Percentiles rank a stretch among this genome's conserved stretches.
These are phyloP conservation scores for Zoysia japonica DNA, from an alignment of 176 grass and related monocot genomes.

Conservation along the genomic window DNA sequence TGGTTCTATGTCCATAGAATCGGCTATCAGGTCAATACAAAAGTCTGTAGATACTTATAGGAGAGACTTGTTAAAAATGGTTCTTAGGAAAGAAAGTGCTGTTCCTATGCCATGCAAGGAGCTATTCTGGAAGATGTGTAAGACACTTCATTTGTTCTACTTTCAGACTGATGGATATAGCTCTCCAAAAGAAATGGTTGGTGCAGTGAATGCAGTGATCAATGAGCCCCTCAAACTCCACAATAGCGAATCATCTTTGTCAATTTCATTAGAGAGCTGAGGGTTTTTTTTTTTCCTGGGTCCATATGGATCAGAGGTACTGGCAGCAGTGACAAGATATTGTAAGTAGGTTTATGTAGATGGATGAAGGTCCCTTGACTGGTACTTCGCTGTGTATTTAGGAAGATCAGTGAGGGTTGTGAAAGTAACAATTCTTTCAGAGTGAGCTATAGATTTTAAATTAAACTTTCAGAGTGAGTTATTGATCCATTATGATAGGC, in stretches of 20 bases:
- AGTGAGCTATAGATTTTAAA: background rate
- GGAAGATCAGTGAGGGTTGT: background rate
- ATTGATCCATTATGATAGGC: background rate
- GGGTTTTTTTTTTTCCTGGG: background rate
- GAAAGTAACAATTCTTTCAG: background rate
- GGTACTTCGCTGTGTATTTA: background rate
- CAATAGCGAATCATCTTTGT: background rate
- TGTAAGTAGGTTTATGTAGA: background rate
- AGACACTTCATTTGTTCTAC: slow-evolving; percentile 71
- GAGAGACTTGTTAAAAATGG: slow-evolving; percentile 58
- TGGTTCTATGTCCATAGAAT: slow-evolving; percentile 48
- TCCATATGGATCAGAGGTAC: background rate
- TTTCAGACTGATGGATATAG: slow-evolving; percentile 69
- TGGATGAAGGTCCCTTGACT: background rate
- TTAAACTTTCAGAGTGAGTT: background rate
- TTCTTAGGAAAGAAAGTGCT: slow-evolving; percentile 44
- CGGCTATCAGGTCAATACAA: slow-evolving; percentile 28
- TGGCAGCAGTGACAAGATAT: background rate
- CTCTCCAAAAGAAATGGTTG: slow-evolving; percentile 71
- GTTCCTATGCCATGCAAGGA: slow-evolving; percentile 79
- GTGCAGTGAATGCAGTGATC: slow-evolving; percentile 65
- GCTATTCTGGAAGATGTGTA: slow-evolving; percentile 90
- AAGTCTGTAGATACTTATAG: slow-evolving; percentile 31
- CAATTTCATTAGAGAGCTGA: background rate
- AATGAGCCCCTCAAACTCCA: slow-evolving; percentile 30